Evolutionary conservation across 345 rosid genomes (phyloP).

Genomic region (Excoecaria agallocha): DNA sequence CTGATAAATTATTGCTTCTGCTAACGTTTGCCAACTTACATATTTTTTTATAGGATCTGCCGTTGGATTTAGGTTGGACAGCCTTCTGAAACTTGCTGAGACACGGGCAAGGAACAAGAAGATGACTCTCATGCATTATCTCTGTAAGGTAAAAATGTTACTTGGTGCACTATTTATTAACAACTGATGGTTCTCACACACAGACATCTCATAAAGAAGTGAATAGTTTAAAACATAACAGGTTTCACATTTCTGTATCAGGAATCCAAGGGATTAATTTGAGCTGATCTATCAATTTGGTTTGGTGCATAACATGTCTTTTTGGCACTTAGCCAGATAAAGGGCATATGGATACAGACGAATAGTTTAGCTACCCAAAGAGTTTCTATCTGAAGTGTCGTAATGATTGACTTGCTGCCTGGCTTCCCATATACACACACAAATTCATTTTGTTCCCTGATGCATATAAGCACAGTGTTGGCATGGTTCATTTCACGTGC

Average conservation of each 20-base stretch:
- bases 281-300: not conserved
- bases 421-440: too few relatives aligned
- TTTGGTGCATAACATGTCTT: not conserved
- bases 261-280: not conserved
- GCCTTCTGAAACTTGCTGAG: slow-evolving; percentile 91
- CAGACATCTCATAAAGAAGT: not conserved
- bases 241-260: not conserved
- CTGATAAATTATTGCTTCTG: not conserved
- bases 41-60: slow-evolving; percentile 60
- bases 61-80: slow-evolving; percentile 85
- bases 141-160: slow-evolving; percentile 69
- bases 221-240: not conserved
- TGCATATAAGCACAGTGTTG: too few relatives aligned
- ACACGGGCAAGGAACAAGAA: slow-evolving; percentile 82
- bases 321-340: too few relatives aligned
- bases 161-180: not conserved
- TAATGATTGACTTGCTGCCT: too few relatives aligned
- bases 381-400: too few relatives aligned
- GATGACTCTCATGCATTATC: slow-evolving; percentile 97
- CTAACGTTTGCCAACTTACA: not conserved
- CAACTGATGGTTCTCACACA: not conserved
- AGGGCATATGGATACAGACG: too few relatives aligned
- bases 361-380: too few relatives aligned
- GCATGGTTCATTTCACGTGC: too few relatives aligned
- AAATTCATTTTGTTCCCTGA: too few relatives aligned